phyloP scores from a whole-genome alignment of 2,329 filamentous ascomycete species.

The Neofusicoccum ribis region DNA sequence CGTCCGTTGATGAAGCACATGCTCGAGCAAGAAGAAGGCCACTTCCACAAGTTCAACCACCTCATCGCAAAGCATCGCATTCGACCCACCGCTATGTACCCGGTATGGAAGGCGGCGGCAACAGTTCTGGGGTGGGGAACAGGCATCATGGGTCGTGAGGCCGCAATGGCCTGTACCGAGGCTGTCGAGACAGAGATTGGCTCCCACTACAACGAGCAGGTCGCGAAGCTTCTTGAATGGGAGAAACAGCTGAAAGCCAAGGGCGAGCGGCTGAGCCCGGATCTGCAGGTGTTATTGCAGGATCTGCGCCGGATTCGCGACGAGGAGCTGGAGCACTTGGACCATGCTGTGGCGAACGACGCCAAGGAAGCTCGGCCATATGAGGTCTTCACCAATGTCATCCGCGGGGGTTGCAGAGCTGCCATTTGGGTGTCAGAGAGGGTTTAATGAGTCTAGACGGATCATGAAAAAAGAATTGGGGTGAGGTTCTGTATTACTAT shows the following conservation, averaged over 20 bases:
- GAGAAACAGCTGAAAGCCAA: constrained; percentile 70
- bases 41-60: constrained; percentile 81
- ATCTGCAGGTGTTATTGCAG: constrained; percentile 70
- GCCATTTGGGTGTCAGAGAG: constrained; percentile 90
- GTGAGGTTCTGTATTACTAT: not conserved
- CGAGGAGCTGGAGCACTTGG: constrained; percentile 94
- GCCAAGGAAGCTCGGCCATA: constrained; percentile 87
- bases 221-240: constrained; percentile 79
- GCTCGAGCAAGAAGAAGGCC: constrained; percentile 92
- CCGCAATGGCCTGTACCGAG: constrained; percentile 98
- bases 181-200: constrained; percentile 98
- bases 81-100: constrained; percentile 89
- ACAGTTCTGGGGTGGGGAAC: constrained; percentile 86
- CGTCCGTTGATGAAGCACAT: constrained; percentile 93
- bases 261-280: constrained; percentile 78
- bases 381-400: constrained; percentile 82
- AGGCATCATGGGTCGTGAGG: constrained; percentile 83
- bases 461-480: not conserved
- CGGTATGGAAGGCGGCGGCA: constrained; percentile 80
- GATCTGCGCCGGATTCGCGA: constrained; percentile 84
- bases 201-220: constrained; percentile 91
- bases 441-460: constrained; percentile 46
- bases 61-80: constrained; percentile 84
- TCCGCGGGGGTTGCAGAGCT: constrained; percentile 83
- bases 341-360: constrained; percentile 92